Base-by-base conservation (phyloP, 148 eudicot species). In the Camellia sinensis region DNA sequence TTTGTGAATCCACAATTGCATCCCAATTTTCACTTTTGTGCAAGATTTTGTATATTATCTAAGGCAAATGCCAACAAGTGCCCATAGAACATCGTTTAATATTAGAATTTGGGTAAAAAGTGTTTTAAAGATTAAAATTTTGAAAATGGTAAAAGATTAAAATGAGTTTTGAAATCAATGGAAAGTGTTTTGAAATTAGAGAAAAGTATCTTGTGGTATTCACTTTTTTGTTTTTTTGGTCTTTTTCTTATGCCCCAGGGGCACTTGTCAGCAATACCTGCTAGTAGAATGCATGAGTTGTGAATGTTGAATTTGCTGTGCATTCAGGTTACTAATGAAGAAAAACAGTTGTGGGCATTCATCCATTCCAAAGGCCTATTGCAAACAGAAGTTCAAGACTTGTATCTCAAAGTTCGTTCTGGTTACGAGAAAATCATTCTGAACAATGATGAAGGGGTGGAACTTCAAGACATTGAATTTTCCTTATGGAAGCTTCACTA, bases 401-500 rank as follows among this genome's bases (percentile, higher is more conserved):
- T 93, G 44, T 91, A 96, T 77, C 85, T 50, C 4, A 86, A 86
- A 72, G 90, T 87, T 53, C 87, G 98, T 65, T 76, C 86, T 43
- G 74, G 81, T 61, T 92, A 92, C 76, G 95, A 92, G 85, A 85
- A 88, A n/a, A 78, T 89, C 76, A 89, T 96, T 67, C 81, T 92
- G 56, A 78, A 80, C 74, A 81, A 88, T 77, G 82, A 83, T 73
- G 90, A 86, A 62, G 80, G 82, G 54, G 71, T 74, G 10, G 88
- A 91, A 21, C 91, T 87, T 85, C 97, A 92, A 80, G 91, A 88
- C 59, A 79, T 84, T 66, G 99, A 96, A 72, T 89, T 84, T 78
- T 87, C 85, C 29, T 59, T 96, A 72, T 96, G 99, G 99, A 96
- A 90, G 86, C 97, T 96, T 75, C 98, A 96, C 76, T 96, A 96